Evolutionary conservation across 805 yeast genomes (phyloP).

Genomic region (Komagataella pseudopastoris): DNA sequence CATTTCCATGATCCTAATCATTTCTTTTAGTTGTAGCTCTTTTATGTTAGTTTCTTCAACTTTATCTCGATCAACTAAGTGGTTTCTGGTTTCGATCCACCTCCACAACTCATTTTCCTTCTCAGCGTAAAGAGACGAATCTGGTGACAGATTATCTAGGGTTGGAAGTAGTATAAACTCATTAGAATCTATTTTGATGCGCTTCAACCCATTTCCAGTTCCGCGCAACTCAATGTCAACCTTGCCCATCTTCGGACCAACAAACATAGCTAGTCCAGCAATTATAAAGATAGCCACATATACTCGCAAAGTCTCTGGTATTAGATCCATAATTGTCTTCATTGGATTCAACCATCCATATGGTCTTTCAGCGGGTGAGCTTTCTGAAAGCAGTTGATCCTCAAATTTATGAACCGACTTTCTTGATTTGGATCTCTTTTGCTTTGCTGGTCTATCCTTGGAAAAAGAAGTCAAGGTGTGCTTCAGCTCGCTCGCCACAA

Average conservation of each 20-base stretch:
- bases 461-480: conserved; percentile 3
- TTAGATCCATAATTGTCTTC: neutral
- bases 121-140: conserved; percentile 16
- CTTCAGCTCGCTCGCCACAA: conserved; percentile 32
- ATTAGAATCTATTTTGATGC: neutral
- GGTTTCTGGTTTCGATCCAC: conserved; percentile 40
- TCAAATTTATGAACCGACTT: neutral
- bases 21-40: conserved; percentile 32
- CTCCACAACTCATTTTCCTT: conserved; percentile 58
- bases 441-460: neutral
- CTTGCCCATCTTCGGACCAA: neutral
- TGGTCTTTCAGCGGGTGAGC: neutral
- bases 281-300: neutral
- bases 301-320: neutral
- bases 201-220: neutral
- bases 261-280: neutral
- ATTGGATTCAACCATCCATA: neutral
- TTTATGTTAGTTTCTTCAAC: conserved; percentile 6
- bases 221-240: neutral
- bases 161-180: neutral
- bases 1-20: conserved; percentile 28
- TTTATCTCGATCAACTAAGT: conserved; percentile 5
- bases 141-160: neutral
- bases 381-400: neutral
- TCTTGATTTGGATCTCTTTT: neutral